Base-by-base conservation (phyloP, 768 basidiomycete genomes). In the Sutorius australiensis region DNA sequence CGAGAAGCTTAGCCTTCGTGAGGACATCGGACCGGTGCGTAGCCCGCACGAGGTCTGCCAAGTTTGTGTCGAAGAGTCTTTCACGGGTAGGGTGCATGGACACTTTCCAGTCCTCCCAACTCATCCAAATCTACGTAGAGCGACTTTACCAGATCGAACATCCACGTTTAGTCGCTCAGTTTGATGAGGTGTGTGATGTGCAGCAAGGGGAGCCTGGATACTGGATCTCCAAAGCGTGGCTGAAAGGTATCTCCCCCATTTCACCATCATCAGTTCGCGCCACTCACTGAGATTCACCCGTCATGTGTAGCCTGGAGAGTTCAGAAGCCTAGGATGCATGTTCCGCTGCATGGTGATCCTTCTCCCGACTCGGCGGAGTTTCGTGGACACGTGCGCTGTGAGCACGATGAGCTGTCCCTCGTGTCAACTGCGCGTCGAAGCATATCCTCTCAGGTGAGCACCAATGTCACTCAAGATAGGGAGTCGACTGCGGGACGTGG, bases 141-240 rank as follows among this genome's bases (percentile, higher is more conserved):
- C 80, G 78, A 57, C 66, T 85, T 16, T 92, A 92, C 67, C 78
- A 80, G 56, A 72, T 79, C 16, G 77, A 85, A 56, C 90, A 92
- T 65, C 83, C 85, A 24, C 75, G 72, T 40, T 65, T 77, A n/a
- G 82, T 88, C 0, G 67, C 73, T 27, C 67, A 74, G 49, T 86
- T 90, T 51, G 83, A 89, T 43, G 73, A 77, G 5, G 64, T 81
- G 6, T 74, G 74, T 36, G 72, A 76, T 27, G 68, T 75, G 10
- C 69, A 70, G 5, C 71, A 71, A 12, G 78, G 79, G 50, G 66
- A 68, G 14, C 56, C 58, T 14, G 79, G 80, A 7, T 84, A 77
- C 64, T 89, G 86, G 84, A 81, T 92, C 61, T 92, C 91, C 0
- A 90, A 85, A 63, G 66, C 71, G 6, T 93, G 92, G 92, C 66